Percentiles rank a stretch among this genome's conserved stretches.
phyloP scores from a whole-genome alignment of 345 rosid species.

The Ricinus communis region DNA sequence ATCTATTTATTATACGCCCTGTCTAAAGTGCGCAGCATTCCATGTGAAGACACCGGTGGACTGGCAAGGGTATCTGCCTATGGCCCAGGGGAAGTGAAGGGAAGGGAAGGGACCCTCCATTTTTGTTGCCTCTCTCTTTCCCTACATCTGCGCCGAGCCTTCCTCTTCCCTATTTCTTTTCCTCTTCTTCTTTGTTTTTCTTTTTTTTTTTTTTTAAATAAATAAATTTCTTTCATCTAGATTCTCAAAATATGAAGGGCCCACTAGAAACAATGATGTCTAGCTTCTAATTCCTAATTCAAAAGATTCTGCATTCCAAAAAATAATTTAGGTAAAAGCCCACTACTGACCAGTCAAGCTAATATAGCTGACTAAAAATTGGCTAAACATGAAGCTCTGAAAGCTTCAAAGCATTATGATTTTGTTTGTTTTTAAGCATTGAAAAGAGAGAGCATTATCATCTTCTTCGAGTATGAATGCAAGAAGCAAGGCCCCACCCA shows the following conservation, averaged over 20 bases:
- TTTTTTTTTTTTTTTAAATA: no score
- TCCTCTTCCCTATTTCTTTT: constrained; percentile 12
- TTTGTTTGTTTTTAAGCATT: not conserved
- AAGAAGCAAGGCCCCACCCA: constrained; percentile 5
- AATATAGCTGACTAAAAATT: no score
- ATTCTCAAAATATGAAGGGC: constrained; percentile 10
- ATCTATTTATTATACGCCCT: not conserved
- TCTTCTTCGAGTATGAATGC: not conserved
- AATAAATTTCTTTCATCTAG: constrained; percentile 11
- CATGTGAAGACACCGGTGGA: constrained; percentile 21
- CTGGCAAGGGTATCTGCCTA: no score
- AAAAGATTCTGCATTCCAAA: no score
- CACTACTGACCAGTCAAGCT: no score
- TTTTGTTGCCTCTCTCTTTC: constrained; percentile 4
- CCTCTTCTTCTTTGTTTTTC: no score
- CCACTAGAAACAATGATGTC: not conserved
- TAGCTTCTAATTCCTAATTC: not conserved
- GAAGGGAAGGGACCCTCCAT: not conserved
- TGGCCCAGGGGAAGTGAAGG: no score
- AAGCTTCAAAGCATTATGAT: not conserved
- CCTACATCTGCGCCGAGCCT: constrained; percentile 35
- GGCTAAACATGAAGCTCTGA: no score
- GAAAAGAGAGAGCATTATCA: not conserved
- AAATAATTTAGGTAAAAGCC: no score
- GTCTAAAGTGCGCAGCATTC: not conserved